These are phyloP conservation scores for Ochetophila trinervis DNA, from an alignment of 306 rosid genomes.

Conservation along the genomic window DNA sequence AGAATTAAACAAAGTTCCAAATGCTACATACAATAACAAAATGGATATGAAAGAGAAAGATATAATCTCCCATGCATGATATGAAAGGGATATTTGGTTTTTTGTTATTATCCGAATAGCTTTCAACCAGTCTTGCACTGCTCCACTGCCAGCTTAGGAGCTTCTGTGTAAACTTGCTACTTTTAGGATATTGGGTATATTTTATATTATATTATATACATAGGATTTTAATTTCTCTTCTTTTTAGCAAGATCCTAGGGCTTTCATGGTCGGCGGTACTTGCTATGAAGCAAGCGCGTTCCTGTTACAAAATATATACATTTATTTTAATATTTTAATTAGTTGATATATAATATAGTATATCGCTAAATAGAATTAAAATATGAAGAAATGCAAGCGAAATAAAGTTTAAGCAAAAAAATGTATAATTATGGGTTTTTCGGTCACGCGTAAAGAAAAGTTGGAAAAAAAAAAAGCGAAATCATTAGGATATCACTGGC, in stretches of 20 bases:
- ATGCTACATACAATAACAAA: conserved; percentile 32
- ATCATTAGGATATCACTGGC: conserved; percentile 31
- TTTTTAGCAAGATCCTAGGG: conserved; percentile 26
- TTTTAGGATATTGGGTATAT: conserved; percentile 32
- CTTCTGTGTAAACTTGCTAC: conserved; percentile 29
- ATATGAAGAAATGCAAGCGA: background rate
- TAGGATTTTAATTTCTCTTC: background rate
- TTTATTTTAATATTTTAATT: background rate
- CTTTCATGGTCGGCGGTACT: conserved; percentile 31
- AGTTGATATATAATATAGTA: background rate
- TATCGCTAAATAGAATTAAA: background rate
- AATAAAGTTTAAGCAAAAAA: background rate
- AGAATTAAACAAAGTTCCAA: conserved; percentile 22
- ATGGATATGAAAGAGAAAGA: conserved; percentile 3
- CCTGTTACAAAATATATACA: conserved; percentile 6
- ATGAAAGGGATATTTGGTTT: conserved; percentile 32
- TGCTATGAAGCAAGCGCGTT: conserved; percentile 20
- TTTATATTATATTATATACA: background rate
- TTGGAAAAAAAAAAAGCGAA: conserved; percentile 27
- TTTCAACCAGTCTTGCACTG: conserved; percentile 61
- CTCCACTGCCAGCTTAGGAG: conserved; percentile 61
- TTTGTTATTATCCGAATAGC: conserved; percentile 35
- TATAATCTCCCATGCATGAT: conserved; percentile 43
- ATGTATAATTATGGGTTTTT: conserved; percentile 28
- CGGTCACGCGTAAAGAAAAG: conserved; percentile 60